A percentile compares a stretch with the other conserved stretches of the same genome.
phyloP scores from a whole-genome alignment of 2,329 filamentous ascomycete species.

The Hyphodiscus sp. region DNA sequence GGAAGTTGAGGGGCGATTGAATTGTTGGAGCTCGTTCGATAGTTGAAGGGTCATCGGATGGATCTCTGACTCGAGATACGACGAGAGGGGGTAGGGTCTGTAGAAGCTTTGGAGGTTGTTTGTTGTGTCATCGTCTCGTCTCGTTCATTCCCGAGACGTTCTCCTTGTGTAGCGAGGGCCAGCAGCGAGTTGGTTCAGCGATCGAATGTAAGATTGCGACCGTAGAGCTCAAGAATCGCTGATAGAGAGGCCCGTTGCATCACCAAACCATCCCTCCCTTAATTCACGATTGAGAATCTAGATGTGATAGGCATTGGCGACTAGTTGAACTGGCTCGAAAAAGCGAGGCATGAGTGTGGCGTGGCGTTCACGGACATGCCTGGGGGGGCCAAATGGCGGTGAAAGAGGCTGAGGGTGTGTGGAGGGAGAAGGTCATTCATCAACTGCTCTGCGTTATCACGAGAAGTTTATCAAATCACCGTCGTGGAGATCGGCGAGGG shows the following conservation, averaged over 20 bases:
- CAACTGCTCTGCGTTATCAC: background rate
- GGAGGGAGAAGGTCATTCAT: constrained; percentile 18
- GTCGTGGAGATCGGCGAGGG: background rate
- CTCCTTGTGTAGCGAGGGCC: background rate
- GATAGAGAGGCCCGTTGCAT: background rate
- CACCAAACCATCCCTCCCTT: too few species aligned
- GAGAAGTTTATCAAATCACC: background rate
- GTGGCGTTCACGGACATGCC: constrained; percentile 9
- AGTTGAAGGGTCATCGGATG: too few species aligned
- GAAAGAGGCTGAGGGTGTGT: constrained; percentile 17
- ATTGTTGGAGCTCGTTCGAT: too few species aligned
- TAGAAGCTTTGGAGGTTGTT: too few species aligned
- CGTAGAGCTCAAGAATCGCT: background rate
- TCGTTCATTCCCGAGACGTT: too few species aligned
- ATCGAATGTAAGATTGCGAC: background rate
- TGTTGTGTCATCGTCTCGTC: too few species aligned
- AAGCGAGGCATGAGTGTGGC: background rate
- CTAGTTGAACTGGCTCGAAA: too few species aligned
- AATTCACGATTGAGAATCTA: too few species aligned
- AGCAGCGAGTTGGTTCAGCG: background rate
- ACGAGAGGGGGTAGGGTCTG: too few species aligned
- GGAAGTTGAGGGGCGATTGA: too few species aligned
- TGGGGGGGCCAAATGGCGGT: constrained; percentile 20
- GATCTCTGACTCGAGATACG: too few species aligned
- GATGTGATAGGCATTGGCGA: too few species aligned